Evolutionary conservation across 2,329 filamentous ascomycete genomes (phyloP), one percentile per base, ranked within the genome.

Genomic region (Xylariaceae sp.): DNA sequence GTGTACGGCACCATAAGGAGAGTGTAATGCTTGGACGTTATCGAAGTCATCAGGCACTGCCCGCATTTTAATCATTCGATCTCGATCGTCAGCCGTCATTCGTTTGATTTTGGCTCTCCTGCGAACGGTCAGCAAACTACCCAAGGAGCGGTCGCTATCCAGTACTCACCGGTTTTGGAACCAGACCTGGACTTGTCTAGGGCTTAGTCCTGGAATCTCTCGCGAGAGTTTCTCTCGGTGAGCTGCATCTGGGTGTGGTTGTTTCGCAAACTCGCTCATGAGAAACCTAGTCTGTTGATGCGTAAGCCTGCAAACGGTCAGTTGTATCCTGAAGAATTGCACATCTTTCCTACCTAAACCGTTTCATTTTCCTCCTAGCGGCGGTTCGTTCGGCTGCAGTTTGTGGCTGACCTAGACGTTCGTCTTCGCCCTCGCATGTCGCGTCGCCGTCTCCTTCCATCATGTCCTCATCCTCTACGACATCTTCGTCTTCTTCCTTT

Each of bases 221-320:
- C 88, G 81, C 3, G 92, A 93, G 44, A 97, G 79, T 51, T 91
- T 83, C 72, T 96, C 92, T 63, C 92, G 83, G 73, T 96, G 92
- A 51, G 90, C 89, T 47, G 92, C 92, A 75, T 97, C 92, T 6
- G 92, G 92, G 72, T 97, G 92, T 23, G 92, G 90, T 72, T 97
- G 92, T 68, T 94, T 92, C 59, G 92, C 89, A 70, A 97, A 97
- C 73, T 97, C 92, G 75, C 90, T 96, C 91, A 96, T 96, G 58
- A 97, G 79, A 69, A 96, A 97, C 11, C 93, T 87, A n/a, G 93
- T 97, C 80, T 97, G 93, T 69, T 94, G 93, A 74, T 97, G 92
- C 0, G 92, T 96, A 65, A 97, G 85, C 66, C 92, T 95, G 69
- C 42, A 35, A 53, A 53, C 17, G 37, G 68, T 81, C 67, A 80